Evolutionary conservation across 345 rosid genomes (phyloP), one percentile per base, ranked within the genome.

Genomic region (Eucalyptus sideroxylon): DNA sequence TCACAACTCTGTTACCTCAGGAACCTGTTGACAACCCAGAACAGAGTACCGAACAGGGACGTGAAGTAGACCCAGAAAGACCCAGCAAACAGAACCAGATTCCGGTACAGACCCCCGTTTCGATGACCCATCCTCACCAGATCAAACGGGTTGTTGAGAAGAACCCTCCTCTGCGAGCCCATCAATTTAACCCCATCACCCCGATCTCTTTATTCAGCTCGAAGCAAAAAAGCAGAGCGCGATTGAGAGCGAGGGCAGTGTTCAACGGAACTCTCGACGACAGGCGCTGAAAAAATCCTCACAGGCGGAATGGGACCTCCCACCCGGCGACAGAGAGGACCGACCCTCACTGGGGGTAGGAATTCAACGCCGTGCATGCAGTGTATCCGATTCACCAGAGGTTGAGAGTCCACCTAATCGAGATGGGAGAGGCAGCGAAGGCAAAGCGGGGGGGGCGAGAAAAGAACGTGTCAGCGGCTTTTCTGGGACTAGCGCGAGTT

Each of bases 391-490:
- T 12, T 34, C 81, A 86, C 90, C 90, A 96, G 94, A 92, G 90
- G 90, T 88, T 56, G 91, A 90, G 59, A 50, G 40, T 11, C 50
- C 89, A 87, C 89, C 91, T 87, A 90, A 81, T 60, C 34, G 31
- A 51, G 67, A 72, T 65, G 69, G 49, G 59, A 23, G 40, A 31
- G 16, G 49, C 40, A 16, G 59, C 24, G 69, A 30, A 30, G 31
- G 31, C 62, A 23, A 5, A 26, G 47, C 47, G 7, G 16, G 5
- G n/a, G n/a, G 16, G 24, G 89, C 88, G 62, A 69, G 91, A 96
- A 94, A 95, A 93, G 93, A 94, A 96, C 97, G 88, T 92, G 91
- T 89, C 92, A 96, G 93, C 99, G 81, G 92, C 95, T 86, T 86
- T 86, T 16, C 55, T 50, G 59, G 37, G 55, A 7, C 34, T 50